Evolutionary conservation across 306 rosid genomes (phyloP), one percentile per base, ranked within the genome.

Genomic region (Medicago arabica): DNA sequence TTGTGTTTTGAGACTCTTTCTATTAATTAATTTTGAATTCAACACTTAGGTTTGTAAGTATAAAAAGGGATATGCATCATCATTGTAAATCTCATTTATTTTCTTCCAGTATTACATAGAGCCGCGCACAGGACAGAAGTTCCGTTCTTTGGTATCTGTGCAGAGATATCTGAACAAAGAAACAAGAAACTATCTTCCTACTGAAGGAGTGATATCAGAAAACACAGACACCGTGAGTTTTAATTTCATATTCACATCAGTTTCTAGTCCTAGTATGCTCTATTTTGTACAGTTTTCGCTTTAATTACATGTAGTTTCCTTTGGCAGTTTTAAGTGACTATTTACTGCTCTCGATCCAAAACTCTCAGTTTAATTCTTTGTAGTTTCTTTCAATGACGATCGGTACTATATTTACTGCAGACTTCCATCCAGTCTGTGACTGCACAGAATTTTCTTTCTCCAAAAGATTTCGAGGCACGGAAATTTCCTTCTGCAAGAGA

Each of bases 101-200:
- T 70, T 81, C 88, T 23, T 23, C 2, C 2, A 91, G 93, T 87
- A 69, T 67, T 91, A 87, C 82, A 55, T 76, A 79, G 93, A 88
- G 70, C 90, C 87, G 3, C 51, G 34, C 12, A 84, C 89, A 6
- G 75, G 90, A 55, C 73, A 38, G 72, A 19, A 16, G 78, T 91
- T 91, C 63, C 93, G 88, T 58, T 91, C 97, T 7, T 74, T 91
- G 76, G 1, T 57, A 44, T 69, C 89, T 47, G 93, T 87, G 59
- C 57, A 77, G 80, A 86, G 84, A 81, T 72, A 91, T 78, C 81
- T 91, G 16, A 63, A 25, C 25, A 72, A 60, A 15, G 85, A 75
- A 44, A 14, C 57, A 9, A 25, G 31, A 59, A 76, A 67, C 9
- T 9, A 3, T 12, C n/a, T 17, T 70, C 41, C 47, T 55, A 8